phyloP scores from a whole-genome alignment of 257 asterid genomes.

The Solanum raphanifolium region DNA sequence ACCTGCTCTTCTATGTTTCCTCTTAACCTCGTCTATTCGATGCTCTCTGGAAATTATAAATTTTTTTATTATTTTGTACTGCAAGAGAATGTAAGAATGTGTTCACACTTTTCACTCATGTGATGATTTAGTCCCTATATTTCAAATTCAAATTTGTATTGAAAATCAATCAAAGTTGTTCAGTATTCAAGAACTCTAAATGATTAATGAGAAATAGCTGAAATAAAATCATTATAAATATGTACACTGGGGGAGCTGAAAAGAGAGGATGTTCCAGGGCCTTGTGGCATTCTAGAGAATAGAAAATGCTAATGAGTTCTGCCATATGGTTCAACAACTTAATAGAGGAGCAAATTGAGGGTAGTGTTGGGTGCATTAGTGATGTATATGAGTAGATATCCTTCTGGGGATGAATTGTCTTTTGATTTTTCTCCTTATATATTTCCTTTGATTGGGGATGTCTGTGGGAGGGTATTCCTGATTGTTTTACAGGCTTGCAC shows the following conservation, averaged over 20 bases:
- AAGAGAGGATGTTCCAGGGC: neutral
- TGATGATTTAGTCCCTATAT: neutral
- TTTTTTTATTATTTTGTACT: neutral
- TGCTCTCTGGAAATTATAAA: neutral
- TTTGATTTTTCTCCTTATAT: neutral
- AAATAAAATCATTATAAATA: neutral
- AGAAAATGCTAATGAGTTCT: neutral
- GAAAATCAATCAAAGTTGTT: neutral
- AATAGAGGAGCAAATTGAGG: neutral
- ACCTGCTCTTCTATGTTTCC: neutral
- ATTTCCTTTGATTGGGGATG: neutral
- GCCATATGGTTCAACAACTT: neutral
- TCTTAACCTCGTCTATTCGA: neutral
- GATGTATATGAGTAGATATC: neutral
- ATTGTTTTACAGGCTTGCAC: neutral
- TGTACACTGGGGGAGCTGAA: neutral
- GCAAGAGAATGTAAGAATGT: neutral
- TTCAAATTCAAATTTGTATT: neutral
- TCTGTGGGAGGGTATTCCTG: neutral
- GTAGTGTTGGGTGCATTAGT: neutral
- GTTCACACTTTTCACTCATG: neutral
- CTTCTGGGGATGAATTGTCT: neutral
- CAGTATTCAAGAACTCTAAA: neutral
- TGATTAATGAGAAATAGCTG: neutral
- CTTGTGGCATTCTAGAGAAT: neutral